Conservation (phyloP, 768 basidiomycete genomes). For the Leccinum boreale region DNA sequence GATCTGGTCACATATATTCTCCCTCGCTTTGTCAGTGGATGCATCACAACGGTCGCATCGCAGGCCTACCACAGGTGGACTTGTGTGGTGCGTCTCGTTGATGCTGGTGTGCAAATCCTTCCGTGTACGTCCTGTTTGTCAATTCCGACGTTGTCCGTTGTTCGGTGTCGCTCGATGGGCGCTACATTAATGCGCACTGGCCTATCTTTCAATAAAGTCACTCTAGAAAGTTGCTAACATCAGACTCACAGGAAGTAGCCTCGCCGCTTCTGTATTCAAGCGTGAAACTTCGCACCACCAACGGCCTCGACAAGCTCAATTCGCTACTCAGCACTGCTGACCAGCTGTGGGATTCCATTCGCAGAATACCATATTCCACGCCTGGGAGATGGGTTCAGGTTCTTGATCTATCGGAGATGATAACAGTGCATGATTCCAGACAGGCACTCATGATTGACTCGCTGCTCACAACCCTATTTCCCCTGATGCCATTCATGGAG, state of each 20-base stretch:
- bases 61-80: constrained; percentile 3
- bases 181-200: background rate
- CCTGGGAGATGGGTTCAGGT: constrained; percentile 85
- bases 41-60: constrained; percentile 7
- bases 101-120: constrained; percentile 40
- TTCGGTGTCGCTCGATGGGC: background rate
- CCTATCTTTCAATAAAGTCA: background rate
- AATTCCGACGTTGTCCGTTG: background rate
- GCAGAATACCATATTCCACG: constrained; percentile 80
- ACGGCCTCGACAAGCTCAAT: constrained; percentile 55
- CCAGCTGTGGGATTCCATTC: constrained; percentile 82
- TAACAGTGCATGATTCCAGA: constrained; percentile 37
- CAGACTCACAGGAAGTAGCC: constrained; percentile 49
- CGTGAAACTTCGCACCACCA: constrained; percentile 42
- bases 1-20: constrained; percentile 66
- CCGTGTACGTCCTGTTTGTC: constrained; percentile 31
- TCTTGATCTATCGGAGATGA: constrained; percentile 65
- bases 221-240: constrained; percentile 13
- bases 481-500: constrained; percentile 62
- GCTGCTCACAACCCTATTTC: constrained; percentile 60
- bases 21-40: constrained; percentile 26
- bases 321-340: constrained; percentile 60
- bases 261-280: constrained; percentile 66
- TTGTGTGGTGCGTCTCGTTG: constrained; percentile 25
- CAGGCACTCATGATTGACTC: constrained; percentile 59